These are phyloP conservation scores for Penicillium sp. DNA, from an alignment of 2,329 filamentous ascomycete genomes.

Conservation along the genomic window DNA sequence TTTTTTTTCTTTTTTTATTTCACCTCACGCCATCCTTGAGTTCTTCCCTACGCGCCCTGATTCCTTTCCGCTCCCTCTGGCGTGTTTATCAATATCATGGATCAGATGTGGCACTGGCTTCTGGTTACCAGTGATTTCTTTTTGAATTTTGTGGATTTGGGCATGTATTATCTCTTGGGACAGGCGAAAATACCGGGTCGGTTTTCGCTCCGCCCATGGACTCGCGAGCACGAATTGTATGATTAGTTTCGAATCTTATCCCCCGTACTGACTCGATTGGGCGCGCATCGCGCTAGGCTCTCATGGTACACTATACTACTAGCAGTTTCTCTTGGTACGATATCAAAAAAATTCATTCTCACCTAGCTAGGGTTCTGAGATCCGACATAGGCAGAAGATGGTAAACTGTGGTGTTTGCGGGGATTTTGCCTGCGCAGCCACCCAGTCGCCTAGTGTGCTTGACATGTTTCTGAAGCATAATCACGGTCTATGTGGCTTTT, in stretches of 20 bases:
- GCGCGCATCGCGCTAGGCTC: neutral
- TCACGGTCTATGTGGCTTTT: no score
- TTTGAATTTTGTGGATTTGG: constrained; percentile 18
- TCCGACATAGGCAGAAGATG: no score
- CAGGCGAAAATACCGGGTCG: constrained; percentile 25
- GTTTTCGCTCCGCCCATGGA: constrained; percentile 28
- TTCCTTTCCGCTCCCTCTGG: constrained; percentile 11
- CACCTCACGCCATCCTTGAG: constrained; percentile 10
- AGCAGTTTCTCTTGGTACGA: no score
- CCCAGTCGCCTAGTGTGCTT: no score
- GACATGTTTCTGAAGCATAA: no score
- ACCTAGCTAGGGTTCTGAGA: no score
- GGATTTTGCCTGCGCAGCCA: no score
- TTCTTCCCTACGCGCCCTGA: constrained; percentile 23
- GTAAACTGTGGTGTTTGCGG: no score
- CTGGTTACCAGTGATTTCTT: constrained; percentile 25
- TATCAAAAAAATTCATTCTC: no score
- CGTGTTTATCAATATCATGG: constrained; percentile 27
- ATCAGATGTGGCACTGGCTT: constrained; percentile 29
- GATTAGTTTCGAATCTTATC: constrained; percentile 28
- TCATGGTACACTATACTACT: neutral
- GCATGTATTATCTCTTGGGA: constrained; percentile 31
- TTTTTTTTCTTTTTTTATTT: neutral
- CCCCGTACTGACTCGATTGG: neutral
- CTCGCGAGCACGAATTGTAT: constrained; percentile 38